Percentiles rank a stretch among this genome's conserved stretches.
Conservation (phyloP, 352 stramenopile species). For the Globisporangium paddicum region DNA sequence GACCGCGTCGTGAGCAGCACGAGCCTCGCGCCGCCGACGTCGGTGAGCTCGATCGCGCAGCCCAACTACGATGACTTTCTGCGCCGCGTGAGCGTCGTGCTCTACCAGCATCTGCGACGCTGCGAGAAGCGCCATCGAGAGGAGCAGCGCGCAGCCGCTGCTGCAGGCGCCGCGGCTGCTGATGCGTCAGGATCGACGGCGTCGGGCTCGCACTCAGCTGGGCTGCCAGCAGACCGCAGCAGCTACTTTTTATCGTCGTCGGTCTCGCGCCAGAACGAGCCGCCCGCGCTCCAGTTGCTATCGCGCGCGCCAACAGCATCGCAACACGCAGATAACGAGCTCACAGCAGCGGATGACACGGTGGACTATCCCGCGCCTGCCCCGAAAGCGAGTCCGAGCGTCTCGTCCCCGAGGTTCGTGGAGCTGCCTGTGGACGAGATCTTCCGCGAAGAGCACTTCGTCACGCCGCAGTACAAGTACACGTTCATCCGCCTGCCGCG, state of each 20-base stretch:
- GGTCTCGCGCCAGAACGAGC: conserved; percentile 8
- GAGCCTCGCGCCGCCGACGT: conserved; percentile 60
- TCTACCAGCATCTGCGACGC: conserved; percentile 87
- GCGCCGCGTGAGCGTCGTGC: conserved; percentile 81
- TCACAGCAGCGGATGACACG: conserved; percentile 8
- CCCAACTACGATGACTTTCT: conserved; percentile 91
- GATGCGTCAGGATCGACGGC: not conserved
- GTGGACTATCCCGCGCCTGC: conserved; percentile 6
- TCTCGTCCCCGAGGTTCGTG: conserved; percentile 53
- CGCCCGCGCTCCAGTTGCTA: conserved; percentile 3
- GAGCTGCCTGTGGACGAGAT: conserved; percentile 76
- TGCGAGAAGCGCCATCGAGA: conserved; percentile 81
- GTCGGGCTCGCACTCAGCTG: not conserved
- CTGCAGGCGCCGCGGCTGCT: not conserved
- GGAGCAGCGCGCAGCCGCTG: conserved; percentile 30
- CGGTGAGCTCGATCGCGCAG: conserved; percentile 78
- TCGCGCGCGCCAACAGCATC: not conserved
- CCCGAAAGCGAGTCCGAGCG: conserved; percentile 21
- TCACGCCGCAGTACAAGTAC: conserved; percentile 88
- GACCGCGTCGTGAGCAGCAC: conserved; percentile 61
- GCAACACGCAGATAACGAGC: conserved; percentile 4
- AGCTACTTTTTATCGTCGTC: conserved; percentile 9
- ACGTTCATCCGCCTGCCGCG: conserved; percentile 73
- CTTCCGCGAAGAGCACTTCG: conserved; percentile 87
- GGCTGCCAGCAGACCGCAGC: conserved; percentile 6